A percentile compares a stretch with the other conserved stretches of the same genome.
phyloP scores from a whole-genome alignment of 176 grass and related monocot species.

The Ensete ventricosum region DNA sequence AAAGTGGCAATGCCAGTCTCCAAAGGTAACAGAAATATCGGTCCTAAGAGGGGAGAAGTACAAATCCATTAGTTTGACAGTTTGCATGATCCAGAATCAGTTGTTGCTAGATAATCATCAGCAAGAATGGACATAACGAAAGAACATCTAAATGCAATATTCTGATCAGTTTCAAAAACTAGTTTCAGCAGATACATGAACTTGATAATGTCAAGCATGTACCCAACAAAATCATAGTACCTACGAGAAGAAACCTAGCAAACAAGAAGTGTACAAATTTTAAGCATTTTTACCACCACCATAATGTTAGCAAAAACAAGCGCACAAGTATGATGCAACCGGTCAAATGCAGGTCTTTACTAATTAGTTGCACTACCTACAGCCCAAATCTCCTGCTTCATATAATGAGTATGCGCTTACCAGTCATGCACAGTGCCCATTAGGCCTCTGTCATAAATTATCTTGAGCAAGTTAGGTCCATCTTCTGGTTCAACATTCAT shows the following conservation, averaged over 20 bases:
- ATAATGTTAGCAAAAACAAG: too few species aligned
- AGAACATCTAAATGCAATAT: neutral
- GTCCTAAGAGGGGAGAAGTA: too few species aligned
- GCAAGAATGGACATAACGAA: neutral
- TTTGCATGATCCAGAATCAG: neutral
- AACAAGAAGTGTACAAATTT: too few species aligned
- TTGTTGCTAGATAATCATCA: neutral
- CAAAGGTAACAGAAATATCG: too few species aligned
- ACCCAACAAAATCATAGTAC: neutral
- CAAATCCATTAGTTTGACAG: too few species aligned
- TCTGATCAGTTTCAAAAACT: neutral
- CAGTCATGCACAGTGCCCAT: slow-evolving; percentile 79
- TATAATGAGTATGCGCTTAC: slow-evolving; percentile 27
- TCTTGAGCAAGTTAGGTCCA: slow-evolving; percentile 82
- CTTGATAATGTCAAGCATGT: neutral
- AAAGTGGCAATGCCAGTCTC: too few species aligned
- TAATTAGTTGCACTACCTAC: too few species aligned
- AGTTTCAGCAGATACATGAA: neutral
- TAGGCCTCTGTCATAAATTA: slow-evolving; percentile 90
- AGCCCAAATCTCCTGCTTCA: neutral
- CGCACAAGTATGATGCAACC: too few species aligned
- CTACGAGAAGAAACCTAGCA: neutral
- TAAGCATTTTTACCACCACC: too few species aligned
- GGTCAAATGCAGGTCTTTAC: too few species aligned
- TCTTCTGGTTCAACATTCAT: slow-evolving; percentile 90